These are phyloP conservation scores for Mikania micrantha DNA, from an alignment of 129 eudicot species.

Conservation along the genomic window DNA sequence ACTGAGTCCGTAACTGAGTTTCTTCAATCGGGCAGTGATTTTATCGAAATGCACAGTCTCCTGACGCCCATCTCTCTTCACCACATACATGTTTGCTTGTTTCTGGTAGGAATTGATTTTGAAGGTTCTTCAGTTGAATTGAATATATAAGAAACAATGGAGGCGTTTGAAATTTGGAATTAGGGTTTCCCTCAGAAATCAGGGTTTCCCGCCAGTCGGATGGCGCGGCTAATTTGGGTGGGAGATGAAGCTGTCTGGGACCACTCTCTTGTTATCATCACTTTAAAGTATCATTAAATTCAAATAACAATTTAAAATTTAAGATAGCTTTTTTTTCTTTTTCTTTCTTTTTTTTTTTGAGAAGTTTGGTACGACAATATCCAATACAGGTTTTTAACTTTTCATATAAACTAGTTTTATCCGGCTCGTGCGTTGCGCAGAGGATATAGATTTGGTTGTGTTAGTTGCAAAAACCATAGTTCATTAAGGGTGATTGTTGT, in stretches of 20 bases:
- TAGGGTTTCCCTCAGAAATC: constrained; percentile 30
- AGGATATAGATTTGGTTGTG: too few species aligned
- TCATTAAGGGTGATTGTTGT: too few species aligned
- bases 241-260: not conserved
- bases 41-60: constrained; percentile 90
- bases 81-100: constrained; percentile 60
- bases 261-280: too few species aligned
- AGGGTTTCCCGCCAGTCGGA: constrained; percentile 34
- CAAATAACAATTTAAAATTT: too few species aligned
- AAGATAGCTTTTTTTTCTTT: too few species aligned
- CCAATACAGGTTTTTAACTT: too few species aligned
- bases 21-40: constrained; percentile 91
- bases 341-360: too few species aligned
- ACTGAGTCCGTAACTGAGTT: constrained; percentile 87
- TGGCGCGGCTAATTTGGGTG: constrained; percentile 23
- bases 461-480: too few species aligned
- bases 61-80: constrained; percentile 88
- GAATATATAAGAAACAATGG: constrained; percentile 20
- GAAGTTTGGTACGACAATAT: too few species aligned
- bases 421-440: too few species aligned
- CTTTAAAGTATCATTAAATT: too few species aligned
- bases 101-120: not conserved
- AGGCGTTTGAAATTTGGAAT: constrained; percentile 30
- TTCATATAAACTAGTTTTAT: too few species aligned
- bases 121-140: not conserved